Conservation (phyloP, 148 eudicot species). For the Bassia scoparia region DNA sequence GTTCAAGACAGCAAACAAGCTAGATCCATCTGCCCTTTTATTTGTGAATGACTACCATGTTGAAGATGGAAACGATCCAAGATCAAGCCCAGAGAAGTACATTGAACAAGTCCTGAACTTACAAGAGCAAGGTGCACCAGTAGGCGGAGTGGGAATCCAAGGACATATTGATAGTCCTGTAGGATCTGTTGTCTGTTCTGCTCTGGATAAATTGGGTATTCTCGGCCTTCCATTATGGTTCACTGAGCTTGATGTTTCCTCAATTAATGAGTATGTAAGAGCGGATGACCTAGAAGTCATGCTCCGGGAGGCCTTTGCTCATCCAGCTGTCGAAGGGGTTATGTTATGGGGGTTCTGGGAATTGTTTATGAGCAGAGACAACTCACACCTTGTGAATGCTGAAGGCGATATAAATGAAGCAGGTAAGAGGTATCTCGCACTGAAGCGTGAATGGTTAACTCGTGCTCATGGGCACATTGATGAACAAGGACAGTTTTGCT, state of each 20-base stretch:
- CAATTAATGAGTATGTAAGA: slow-evolving; percentile 60
- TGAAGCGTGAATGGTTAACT: slow-evolving; percentile 72
- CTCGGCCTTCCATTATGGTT: slow-evolving; percentile 96
- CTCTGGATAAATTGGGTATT: slow-evolving; percentile 68
- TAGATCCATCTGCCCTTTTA: slow-evolving; percentile 61
- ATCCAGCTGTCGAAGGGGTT: slow-evolving; percentile 83
- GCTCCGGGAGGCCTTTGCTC: slow-evolving; percentile 86
- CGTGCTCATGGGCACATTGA: slow-evolving; percentile 55
- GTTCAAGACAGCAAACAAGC: slow-evolving; percentile 76
- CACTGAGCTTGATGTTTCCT: slow-evolving; percentile 90
- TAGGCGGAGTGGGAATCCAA: slow-evolving; percentile 88
- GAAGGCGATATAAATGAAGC: slow-evolving; percentile 92
- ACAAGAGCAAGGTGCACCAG: slow-evolving; percentile 82
- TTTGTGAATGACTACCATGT: slow-evolving; percentile 91
- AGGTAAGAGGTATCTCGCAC: slow-evolving; percentile 56
- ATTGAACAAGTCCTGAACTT: slow-evolving; percentile 64
- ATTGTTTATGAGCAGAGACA: slow-evolving; percentile 67
- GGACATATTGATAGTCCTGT: slow-evolving; percentile 91
- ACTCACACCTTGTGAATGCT: slow-evolving; percentile 74
- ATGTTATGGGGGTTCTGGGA: slow-evolving; percentile 99
- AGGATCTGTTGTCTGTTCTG: slow-evolving; percentile 71
- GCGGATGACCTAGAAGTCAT: slow-evolving; percentile 93
- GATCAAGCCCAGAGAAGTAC: slow-evolving; percentile 78
- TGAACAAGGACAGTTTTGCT: slow-evolving; percentile 61
- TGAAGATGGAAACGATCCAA: slow-evolving; percentile 72